phyloP scores from a whole-genome alignment of 306 rosid species.

The Acacia confusa region DNA sequence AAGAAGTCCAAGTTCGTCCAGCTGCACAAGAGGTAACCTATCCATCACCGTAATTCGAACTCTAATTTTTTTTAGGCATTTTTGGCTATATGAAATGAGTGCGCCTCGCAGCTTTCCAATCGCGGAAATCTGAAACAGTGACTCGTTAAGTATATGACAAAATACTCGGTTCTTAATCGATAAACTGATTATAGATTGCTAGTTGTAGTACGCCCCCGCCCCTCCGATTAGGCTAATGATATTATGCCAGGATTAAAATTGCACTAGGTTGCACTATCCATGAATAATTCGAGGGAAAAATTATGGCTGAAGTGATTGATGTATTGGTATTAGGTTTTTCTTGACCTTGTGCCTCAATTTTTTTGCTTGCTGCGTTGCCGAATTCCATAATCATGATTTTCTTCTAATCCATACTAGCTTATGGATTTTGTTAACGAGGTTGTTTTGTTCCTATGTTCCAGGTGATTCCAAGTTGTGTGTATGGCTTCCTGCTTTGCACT shows the following conservation, averaged over 20 bases:
- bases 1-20: constrained; percentile 71
- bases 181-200: neutral
- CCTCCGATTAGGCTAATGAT: neutral
- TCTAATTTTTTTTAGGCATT: constrained; percentile 17
- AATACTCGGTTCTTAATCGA: neutral
- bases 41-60: constrained; percentile 17
- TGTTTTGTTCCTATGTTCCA: constrained; percentile 27
- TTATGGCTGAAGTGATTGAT: neutral
- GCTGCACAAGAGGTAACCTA: constrained; percentile 62
- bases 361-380: neutral
- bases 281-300: neutral
- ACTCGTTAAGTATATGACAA: neutral
- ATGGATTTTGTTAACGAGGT: constrained; percentile 1
- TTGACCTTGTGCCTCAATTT: neutral
- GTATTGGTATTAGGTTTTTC: neutral
- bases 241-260: neutral
- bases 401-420: neutral
- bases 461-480: constrained; percentile 52
- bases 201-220: neutral
- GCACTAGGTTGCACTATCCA: neutral
- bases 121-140: neutral
- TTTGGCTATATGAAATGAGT: neutral
- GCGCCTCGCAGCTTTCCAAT: neutral
- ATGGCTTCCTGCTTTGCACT: constrained; percentile 27
- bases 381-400: neutral